Conservation (phyloP, 2,329 filamentous ascomycete genomes). For the Ceratocystis cacaofunesta region DNA sequence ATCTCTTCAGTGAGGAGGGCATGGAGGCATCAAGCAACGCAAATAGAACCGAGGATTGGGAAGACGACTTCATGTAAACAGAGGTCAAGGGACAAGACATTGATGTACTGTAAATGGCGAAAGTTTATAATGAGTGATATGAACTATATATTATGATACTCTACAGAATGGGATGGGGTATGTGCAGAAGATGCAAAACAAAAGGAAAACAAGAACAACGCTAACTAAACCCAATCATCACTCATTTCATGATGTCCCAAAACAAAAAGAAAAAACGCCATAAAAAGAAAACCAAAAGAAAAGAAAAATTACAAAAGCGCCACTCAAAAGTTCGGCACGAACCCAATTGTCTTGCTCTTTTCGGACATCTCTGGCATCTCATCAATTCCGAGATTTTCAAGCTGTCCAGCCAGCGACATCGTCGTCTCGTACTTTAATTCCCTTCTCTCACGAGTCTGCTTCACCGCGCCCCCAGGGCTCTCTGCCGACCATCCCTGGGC, state of each 20-base stretch:
- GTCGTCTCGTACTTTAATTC: slow-evolving; percentile 3
- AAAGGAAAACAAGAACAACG: background rate
- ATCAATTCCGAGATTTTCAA: background rate
- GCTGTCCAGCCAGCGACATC: slow-evolving; percentile 4
- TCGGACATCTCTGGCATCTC: slow-evolving; percentile 5
- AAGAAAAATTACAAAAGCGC: background rate
- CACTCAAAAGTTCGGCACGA: slow-evolving; percentile 10
- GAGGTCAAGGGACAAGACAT: background rate
- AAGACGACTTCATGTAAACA: slow-evolving; percentile 81
- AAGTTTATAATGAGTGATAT: background rate
- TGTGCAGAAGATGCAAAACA: background rate
- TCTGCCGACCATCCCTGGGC: slow-evolving; percentile 24
- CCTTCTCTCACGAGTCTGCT: background rate
- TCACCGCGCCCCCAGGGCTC: background rate
- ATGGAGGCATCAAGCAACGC: slow-evolving; percentile 71
- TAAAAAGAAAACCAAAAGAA: slow-evolving; percentile 1
- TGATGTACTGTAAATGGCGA: background rate
- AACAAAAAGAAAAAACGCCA: background rate
- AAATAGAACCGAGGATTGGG: slow-evolving; percentile 59
- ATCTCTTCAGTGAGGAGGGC: slow-evolving; percentile 72
- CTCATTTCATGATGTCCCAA: background rate
- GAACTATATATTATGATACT: background rate
- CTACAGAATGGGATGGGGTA: background rate
- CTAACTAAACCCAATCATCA: background rate
- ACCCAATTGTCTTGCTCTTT: slow-evolving; percentile 7